Evolutionary conservation across 441 rosid genomes (phyloP).

Genomic region (Corymbia calophylla): DNA sequence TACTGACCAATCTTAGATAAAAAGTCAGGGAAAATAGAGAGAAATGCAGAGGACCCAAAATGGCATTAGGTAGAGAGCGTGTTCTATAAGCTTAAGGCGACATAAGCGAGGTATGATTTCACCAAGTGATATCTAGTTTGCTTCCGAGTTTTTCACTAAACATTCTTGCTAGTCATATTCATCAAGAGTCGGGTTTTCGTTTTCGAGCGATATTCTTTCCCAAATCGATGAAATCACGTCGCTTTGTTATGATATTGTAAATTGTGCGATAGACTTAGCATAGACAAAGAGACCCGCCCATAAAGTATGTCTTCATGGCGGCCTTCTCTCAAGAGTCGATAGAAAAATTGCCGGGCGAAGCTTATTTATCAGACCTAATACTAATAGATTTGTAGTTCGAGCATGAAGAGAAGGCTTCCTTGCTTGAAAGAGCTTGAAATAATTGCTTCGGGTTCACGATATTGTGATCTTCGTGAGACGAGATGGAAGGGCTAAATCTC

Average conservation of each 20-base stretch:
- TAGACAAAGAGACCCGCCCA: neutral
- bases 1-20: neutral
- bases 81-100: neutral
- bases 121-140: neutral
- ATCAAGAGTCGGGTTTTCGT: neutral
- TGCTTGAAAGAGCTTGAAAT: neutral
- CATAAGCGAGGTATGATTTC: neutral
- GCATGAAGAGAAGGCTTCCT: neutral
- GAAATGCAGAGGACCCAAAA: neutral
- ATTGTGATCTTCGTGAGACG: neutral
- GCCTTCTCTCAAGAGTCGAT: neutral
- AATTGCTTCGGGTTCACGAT: neutral
- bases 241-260: neutral
- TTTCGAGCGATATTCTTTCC: neutral
- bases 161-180: neutral
- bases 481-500: neutral
- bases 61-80: neutral
- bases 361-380: neutral
- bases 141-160: neutral
- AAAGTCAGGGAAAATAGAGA: neutral
- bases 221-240: neutral
- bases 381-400: accelerated
- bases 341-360: neutral
- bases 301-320: neutral
- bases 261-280: neutral